Percentiles rank a stretch among this genome's conserved stretches.
phyloP scores from a whole-genome alignment of 2,329 filamentous ascomycete species.

The Zymoseptoria passerinii region DNA sequence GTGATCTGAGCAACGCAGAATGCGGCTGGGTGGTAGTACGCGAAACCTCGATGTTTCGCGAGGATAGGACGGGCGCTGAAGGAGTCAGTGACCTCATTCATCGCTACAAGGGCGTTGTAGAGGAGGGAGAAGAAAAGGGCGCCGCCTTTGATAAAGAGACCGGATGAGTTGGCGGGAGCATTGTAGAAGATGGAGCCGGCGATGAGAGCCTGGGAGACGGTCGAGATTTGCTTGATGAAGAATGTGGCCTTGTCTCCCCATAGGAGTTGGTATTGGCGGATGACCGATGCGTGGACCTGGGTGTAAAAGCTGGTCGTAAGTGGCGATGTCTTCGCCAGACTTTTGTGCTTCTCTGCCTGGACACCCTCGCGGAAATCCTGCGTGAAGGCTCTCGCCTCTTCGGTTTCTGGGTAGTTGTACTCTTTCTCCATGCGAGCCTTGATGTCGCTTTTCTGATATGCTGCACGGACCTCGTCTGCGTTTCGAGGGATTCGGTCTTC shows the following conservation, averaged over 20 bases:
- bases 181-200: constrained; percentile 61
- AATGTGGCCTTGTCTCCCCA: constrained; percentile 58
- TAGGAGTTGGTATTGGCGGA: constrained; percentile 57
- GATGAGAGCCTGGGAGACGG: constrained; percentile 53
- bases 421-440: constrained; percentile 46
- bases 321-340: constrained; percentile 46
- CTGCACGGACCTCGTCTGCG: constrained; percentile 37
- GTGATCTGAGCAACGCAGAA: constrained; percentile 47
- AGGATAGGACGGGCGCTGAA: constrained; percentile 40
- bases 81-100: constrained; percentile 56
- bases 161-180: constrained; percentile 48
- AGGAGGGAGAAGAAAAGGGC: constrained; percentile 57
- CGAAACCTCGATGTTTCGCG: constrained; percentile 38
- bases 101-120: constrained; percentile 53
- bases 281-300: constrained; percentile 51
- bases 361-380: constrained; percentile 48
- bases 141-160: constrained; percentile 57
- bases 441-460: constrained; percentile 48
- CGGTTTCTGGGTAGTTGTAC: constrained; percentile 48
- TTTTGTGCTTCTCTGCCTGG: constrained; percentile 46
- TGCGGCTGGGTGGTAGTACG: constrained; percentile 30
- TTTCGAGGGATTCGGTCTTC: constrained; percentile 39
- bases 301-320: constrained; percentile 47
- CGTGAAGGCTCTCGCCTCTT: constrained; percentile 43
- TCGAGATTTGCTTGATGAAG: constrained; percentile 53